Evolutionary conservation across 2,329 filamentous ascomycete genomes (phyloP), one percentile per base, ranked within the genome.

Genomic region (Colletotrichum spinosum): DNA sequence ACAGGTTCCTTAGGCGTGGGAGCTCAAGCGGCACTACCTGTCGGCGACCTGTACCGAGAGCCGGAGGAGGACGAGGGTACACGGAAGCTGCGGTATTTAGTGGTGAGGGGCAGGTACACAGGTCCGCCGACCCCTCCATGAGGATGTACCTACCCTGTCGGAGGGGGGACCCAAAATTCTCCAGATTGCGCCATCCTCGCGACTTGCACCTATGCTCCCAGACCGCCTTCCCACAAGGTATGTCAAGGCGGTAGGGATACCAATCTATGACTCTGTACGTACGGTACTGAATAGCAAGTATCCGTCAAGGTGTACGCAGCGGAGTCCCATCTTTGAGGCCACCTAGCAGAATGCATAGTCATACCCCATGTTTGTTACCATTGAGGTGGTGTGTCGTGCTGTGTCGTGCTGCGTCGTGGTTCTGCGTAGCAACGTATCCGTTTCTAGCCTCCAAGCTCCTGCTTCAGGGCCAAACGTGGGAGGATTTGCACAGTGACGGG

Each of bases 131-230:
- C 63, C 58, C 63, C 63, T 63, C 63, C 58, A 66, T 66, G 42
- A 41, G 39, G 10, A 56, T 50, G 63, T 66, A 66, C 58, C 58
- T 3, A 33, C 63, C 63, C 63, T 63, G 63, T 62, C 48, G 63
- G 62, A 37, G 52, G 52, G 63, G 48, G 58, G 37, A 46, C 55
- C 63, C 63, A 53, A 44, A 66, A 62, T 66, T 66, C 63, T 66
- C 63, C 63, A 66, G 63, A 66, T 66, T 66, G 63, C 63, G 53
- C 63, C 63, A 66, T 66, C 52, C 58, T 56, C 52, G 35, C 62
- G 58, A 57, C 62, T 39, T 62, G 37, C 44, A 46, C 51, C 51
- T 57, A 61, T 65, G 17, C 17, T 17, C 17, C 17, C 17, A 17
- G 62, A 62, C 62, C 63, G 63, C 63, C 58, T 66, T 52, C 59